Evolutionary conservation across 306 rosid species (phyloP).

Genomic region (Phaseolus lunatus): DNA sequence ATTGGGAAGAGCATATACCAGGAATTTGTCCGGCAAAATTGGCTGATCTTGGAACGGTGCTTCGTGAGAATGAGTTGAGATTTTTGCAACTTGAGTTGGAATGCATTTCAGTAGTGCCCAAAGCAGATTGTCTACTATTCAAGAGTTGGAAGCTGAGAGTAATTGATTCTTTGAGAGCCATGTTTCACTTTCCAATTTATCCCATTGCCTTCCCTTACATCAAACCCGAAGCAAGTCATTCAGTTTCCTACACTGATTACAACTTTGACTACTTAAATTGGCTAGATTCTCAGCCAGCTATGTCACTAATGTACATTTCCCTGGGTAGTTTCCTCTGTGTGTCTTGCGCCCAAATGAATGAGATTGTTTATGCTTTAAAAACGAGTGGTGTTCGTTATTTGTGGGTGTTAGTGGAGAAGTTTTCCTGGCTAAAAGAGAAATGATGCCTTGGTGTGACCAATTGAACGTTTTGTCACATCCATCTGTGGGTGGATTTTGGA

Average conservation of each 20-base stretch:
- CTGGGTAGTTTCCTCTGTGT: conserved; percentile 26
- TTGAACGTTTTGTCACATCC: conserved; percentile 31
- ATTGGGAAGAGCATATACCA: background rate
- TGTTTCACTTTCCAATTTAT: background rate
- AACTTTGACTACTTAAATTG: conserved; percentile 3
- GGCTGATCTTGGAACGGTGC: conserved; percentile 16
- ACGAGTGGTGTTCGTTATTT: conserved; percentile 15
- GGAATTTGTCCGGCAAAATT: conserved; percentile 8
- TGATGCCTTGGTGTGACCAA: conserved; percentile 27
- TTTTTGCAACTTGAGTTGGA: conserved; percentile 23
- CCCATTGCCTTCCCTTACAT: conserved; percentile 26
- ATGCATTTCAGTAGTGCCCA: conserved; percentile 17
- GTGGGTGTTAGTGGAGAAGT: too few species aligned
- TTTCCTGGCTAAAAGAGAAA: conserved; percentile 16
- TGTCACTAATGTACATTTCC: conserved; percentile 13
- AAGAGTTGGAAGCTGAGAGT: conserved; percentile 23
- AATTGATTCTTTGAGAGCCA: background rate
- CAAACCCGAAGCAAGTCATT: conserved; percentile 4
- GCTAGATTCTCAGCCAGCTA: conserved; percentile 2
- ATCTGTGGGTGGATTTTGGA: conserved; percentile 16
- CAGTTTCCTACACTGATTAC: background rate
- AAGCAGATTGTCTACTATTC: conserved; percentile 28
- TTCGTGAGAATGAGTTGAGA: conserved; percentile 14
- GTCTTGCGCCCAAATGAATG: conserved; percentile 15
- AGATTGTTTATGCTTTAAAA: conserved; percentile 12